These are phyloP conservation scores for Aspergillus sergii DNA, from an alignment of 2,329 filamentous ascomycete species.

Conservation along the genomic window DNA sequence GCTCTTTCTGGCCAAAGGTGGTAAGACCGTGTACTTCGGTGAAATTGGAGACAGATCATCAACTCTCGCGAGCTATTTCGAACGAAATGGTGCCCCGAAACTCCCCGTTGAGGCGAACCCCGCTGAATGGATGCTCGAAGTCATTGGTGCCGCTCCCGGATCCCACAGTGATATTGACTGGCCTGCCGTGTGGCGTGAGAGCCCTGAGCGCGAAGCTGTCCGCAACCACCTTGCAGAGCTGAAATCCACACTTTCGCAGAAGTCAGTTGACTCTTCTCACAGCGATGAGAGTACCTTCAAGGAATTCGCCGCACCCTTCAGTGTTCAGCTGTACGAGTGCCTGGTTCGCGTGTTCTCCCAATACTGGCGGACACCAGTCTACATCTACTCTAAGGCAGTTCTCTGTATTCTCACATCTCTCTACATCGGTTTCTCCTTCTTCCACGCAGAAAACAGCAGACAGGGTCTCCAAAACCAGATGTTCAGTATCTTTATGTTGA, in stretches of 20 bases:
- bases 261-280: conserved; percentile 40
- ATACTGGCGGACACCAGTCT: conserved; percentile 87
- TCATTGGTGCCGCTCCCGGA: conserved; percentile 63
- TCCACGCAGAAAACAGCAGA: conserved; percentile 70
- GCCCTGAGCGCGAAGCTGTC: conserved; percentile 58
- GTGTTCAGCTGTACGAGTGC: conserved; percentile 67
- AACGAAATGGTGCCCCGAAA: conserved; percentile 61
- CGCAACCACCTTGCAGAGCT: conserved; percentile 59
- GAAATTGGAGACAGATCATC: conserved; percentile 64
- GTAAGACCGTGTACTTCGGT: conserved; percentile 70
- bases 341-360: conserved; percentile 79
- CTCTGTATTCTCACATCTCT: conserved; percentile 69
- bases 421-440: conserved; percentile 86
- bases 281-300: conserved; percentile 61
- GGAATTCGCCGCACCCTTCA: conserved; percentile 80
- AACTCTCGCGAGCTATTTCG: conserved; percentile 65
- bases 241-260: conserved; percentile 44
- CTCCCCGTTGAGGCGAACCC: conserved; percentile 69
- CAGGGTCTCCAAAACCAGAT: conserved; percentile 89
- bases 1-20: conserved; percentile 66
- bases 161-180: conserved; percentile 66
- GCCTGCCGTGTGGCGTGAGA: conserved; percentile 64
- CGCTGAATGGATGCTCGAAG: conserved; percentile 72
- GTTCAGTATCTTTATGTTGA: conserved; percentile 85
- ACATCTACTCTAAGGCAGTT: conserved; percentile 80